Percentiles rank a stretch among this genome's conserved stretches.
phyloP scores from a whole-genome alignment of 2,329 filamentous ascomycete species.

The Clonostachys sp. region DNA sequence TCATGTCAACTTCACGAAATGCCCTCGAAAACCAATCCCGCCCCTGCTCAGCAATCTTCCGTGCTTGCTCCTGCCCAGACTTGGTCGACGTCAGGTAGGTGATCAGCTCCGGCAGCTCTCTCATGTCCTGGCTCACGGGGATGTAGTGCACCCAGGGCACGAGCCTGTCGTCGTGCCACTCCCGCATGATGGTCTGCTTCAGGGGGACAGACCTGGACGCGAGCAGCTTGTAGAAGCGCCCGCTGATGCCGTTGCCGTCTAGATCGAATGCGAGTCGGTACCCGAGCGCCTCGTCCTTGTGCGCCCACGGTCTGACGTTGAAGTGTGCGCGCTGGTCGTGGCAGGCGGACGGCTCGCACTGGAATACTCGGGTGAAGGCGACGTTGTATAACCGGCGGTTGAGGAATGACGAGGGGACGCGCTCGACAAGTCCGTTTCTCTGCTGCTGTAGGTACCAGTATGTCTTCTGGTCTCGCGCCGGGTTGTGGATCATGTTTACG shows the following conservation, averaged over 20 bases:
- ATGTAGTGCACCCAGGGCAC: slow-evolving; percentile 54
- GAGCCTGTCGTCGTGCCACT: slow-evolving; percentile 55
- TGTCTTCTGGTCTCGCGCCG: slow-evolving; percentile 14
- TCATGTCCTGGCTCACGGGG: slow-evolving; percentile 42
- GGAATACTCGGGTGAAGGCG: slow-evolving; percentile 37
- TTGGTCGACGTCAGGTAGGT: slow-evolving; percentile 35
- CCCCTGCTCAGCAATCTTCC: slow-evolving; percentile 47
- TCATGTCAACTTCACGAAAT: slow-evolving; percentile 52
- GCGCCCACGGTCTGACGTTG: slow-evolving; percentile 18
- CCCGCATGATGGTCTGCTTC: slow-evolving; percentile 46
- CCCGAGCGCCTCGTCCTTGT: slow-evolving; percentile 24
- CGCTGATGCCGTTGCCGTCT: slow-evolving; percentile 52
- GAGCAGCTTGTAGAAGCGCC: slow-evolving; percentile 45
- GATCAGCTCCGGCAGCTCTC: slow-evolving; percentile 48
- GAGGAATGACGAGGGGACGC: slow-evolving; percentile 19
- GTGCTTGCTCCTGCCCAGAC: slow-evolving; percentile 40
- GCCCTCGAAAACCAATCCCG: slow-evolving; percentile 48
- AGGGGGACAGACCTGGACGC: slow-evolving; percentile 39
- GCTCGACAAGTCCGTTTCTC: slow-evolving; percentile 6
- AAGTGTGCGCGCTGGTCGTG: slow-evolving; percentile 25
- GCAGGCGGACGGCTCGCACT: slow-evolving; percentile 32
- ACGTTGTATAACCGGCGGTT: slow-evolving; percentile 34
- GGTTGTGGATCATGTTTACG: slow-evolving; percentile 26
- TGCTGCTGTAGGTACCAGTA: slow-evolving; percentile 20
- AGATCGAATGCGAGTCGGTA: slow-evolving; percentile 43